Evolutionary conservation across 805 yeast species (phyloP).

Genomic region (Hanseniaspora vineae): DNA sequence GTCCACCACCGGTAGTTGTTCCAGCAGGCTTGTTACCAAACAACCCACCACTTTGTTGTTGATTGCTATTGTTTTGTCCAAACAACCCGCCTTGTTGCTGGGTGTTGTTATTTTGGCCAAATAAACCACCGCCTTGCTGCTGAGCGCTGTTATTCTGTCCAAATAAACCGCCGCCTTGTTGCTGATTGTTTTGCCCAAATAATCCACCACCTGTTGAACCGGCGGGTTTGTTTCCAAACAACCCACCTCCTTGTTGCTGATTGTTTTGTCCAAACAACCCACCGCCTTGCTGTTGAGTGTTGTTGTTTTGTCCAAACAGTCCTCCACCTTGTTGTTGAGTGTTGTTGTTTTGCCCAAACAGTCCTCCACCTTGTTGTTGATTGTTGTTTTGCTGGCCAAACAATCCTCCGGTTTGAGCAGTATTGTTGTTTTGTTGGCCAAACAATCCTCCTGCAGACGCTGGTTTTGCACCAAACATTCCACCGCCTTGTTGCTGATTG

Average conservation of each 20-base stretch:
- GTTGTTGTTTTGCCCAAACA: constrained; percentile 15
- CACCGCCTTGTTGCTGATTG: constrained; percentile 15
- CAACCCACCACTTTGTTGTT: constrained; percentile 20
- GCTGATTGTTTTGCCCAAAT: constrained; percentile 21
- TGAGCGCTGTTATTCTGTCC: constrained; percentile 15
- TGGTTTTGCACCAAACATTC: constrained; percentile 28
- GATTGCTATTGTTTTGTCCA: constrained; percentile 21
- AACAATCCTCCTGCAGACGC: constrained; percentile 28
- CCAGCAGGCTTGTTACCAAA: constrained; percentile 27
- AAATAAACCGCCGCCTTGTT: constrained; percentile 23
- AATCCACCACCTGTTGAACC: constrained; percentile 22
- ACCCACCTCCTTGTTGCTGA: constrained; percentile 13
- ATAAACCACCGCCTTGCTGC: constrained; percentile 19
- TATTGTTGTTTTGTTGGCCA: constrained; percentile 22
- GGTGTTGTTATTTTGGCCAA: constrained; percentile 19
- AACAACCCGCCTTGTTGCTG: constrained; percentile 29
- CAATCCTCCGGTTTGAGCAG: constrained; percentile 10
- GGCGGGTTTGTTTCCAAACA: constrained; percentile 22
- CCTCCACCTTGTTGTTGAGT: constrained; percentile 23
- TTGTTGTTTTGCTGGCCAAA: constrained; percentile 11
- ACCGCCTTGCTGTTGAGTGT: constrained; percentile 17
- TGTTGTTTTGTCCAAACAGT: constrained; percentile 11
- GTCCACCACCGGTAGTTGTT: constrained; percentile 11
- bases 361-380: constrained; percentile 20
- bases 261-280: constrained; percentile 20